Evolutionary conservation across 306 rosid genomes (phyloP).

Genomic region (Vicia villosa): DNA sequence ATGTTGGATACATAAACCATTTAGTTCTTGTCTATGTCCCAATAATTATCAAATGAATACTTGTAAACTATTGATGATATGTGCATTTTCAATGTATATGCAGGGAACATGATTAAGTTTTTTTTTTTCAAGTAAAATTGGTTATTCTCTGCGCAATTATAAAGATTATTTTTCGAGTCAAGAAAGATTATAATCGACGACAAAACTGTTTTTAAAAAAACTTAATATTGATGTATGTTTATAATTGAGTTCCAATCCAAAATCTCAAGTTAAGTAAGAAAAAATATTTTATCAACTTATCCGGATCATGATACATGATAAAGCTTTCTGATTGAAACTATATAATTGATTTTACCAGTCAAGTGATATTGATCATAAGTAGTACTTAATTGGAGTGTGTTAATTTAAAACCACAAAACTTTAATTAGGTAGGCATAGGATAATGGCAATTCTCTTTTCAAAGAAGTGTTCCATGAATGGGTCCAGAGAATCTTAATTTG

Average conservation of each 20-base stretch:
- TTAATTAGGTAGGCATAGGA: conserved; percentile 29
- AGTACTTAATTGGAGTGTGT: not conserved
- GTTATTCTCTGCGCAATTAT: too few relatives aligned
- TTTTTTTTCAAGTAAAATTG: too few relatives aligned
- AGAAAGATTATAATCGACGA: too few relatives aligned
- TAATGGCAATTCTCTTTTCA: conserved; percentile 25
- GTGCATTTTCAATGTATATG: conserved; percentile 13
- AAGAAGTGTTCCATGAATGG: not conserved
- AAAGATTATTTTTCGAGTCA: too few relatives aligned
- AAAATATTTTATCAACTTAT: too few relatives aligned
- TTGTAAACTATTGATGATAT: conserved; percentile 19
- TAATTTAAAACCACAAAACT: not conserved
- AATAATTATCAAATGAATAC: conserved; percentile 30
- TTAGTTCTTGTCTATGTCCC: conserved; percentile 55
- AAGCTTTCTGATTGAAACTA: conserved; percentile 28
- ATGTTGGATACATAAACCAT: conserved; percentile 58
- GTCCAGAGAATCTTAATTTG: conserved; percentile 15
- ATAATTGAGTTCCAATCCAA: too few relatives aligned
- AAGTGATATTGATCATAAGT: not conserved
- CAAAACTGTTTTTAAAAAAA: too few relatives aligned
- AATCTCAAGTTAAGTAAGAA: too few relatives aligned
- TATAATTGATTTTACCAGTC: conserved; percentile 6
- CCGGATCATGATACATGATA: too few relatives aligned
- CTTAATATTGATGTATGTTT: too few relatives aligned
- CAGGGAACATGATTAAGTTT: not conserved